Percentiles rank a stretch among this genome's conserved stretches.
phyloP scores from a whole-genome alignment of 768 basidiomycete species.

The Vararia minispora region DNA sequence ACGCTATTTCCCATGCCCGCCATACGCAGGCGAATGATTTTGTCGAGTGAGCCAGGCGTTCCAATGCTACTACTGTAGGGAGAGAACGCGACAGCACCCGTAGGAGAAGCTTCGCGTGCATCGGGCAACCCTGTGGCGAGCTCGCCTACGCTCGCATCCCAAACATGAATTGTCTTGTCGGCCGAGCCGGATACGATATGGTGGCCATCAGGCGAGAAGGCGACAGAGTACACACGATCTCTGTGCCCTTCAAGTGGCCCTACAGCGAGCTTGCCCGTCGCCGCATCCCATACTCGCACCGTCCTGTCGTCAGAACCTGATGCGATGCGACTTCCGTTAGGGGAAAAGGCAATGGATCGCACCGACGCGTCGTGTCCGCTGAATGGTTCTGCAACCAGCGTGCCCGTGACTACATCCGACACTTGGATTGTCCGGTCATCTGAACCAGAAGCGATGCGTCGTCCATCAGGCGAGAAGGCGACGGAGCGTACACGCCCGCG shows the following conservation, averaged over 20 bases:
- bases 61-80: not conserved
- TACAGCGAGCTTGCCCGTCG: not conserved
- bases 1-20: no score
- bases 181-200: not conserved
- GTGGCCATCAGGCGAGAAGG: conserved; percentile 2
- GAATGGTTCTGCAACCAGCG: not conserved
- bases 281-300: conserved; percentile 8
- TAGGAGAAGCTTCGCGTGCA: not conserved
- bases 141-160: not conserved
- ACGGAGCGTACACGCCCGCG: conserved; percentile 12
- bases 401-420: not conserved
- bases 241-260: not conserved
- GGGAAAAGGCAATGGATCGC: conserved; percentile 39
- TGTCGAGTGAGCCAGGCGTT: no score
- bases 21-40: no score
- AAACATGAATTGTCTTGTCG: conserved; percentile 1
- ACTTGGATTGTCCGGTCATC: conserved; percentile 1
- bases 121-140: not conserved
- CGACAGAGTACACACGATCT: not conserved
- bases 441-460: not conserved
- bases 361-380: conserved; percentile 37
- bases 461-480: conserved; percentile 4
- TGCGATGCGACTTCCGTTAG: conserved; percentile 12
- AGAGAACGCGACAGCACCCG: not conserved
- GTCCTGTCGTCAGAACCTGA: conserved; percentile 2